A percentile compares a stretch with the other conserved stretches of the same genome.
Evolutionary conservation across 1,284 basidiomycete genomes (phyloP).

Genomic region (Caloboletus inedulis): DNA sequence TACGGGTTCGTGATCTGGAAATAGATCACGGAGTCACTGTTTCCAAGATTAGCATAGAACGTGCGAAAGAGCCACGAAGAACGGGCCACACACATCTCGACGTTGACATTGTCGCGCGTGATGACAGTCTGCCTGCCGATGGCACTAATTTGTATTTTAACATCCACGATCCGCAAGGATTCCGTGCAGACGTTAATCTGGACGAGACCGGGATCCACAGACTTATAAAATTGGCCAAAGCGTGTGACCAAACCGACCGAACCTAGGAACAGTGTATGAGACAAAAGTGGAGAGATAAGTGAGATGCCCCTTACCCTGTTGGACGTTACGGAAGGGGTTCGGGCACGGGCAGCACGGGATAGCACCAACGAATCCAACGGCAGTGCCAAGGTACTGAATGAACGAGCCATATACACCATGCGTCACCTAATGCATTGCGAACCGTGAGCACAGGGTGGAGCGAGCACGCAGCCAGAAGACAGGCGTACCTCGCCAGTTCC

Average conservation of each 20-base stretch:
- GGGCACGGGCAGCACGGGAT: slow-evolving; percentile 84
- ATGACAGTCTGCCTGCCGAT: slow-evolving; percentile 87
- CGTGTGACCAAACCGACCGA: slow-evolving; percentile 88
- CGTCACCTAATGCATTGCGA: slow-evolving; percentile 45
- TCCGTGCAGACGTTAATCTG: slow-evolving; percentile 94
- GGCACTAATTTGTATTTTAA: slow-evolving; percentile 89
- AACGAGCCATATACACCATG: slow-evolving; percentile 86
- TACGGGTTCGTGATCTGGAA: slow-evolving; percentile 87
- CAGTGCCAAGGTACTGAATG: slow-evolving; percentile 62
- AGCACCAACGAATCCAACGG: slow-evolving; percentile 68
- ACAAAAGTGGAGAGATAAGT: slow-evolving; percentile 4
- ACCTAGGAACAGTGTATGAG: slow-evolving; percentile 42
- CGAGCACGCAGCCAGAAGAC: neutral
- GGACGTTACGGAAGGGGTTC: slow-evolving; percentile 76
- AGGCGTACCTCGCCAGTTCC: slow-evolving; percentile 56
- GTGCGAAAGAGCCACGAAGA: neutral
- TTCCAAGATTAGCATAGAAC: slow-evolving; percentile 15
- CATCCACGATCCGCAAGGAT: slow-evolving; percentile 78
- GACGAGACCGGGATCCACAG: slow-evolving; percentile 90
- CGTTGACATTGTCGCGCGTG: slow-evolving; percentile 86
- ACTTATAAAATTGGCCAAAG: slow-evolving; percentile 93
- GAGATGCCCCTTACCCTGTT: slow-evolving; percentile 55
- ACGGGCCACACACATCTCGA: slow-evolving; percentile 59
- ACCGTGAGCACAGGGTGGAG: slow-evolving; percentile 4
- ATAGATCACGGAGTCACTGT: slow-evolving; percentile 85